Base-by-base conservation (phyloP, 2,329 filamentous ascomycete genomes). In the Aspergillus quadrilineatus region DNA sequence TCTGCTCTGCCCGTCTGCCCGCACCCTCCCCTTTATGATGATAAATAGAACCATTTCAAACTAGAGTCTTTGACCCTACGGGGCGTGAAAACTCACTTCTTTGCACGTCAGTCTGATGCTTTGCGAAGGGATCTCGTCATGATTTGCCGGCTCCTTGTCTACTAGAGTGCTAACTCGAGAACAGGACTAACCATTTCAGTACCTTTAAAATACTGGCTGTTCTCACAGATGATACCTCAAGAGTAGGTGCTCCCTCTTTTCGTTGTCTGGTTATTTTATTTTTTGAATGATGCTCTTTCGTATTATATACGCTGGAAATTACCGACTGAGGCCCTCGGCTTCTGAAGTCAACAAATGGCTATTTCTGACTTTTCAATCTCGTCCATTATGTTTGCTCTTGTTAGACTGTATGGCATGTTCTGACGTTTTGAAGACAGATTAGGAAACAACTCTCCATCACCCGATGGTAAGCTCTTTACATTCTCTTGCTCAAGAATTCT, bases 1-100 rank as follows among this genome's bases (percentile, higher is more conserved):
- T 43, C 44, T 49, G 34, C 28, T 50, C 49, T 44, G 26, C 42
- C 48, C 42, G 22, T 22, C 22, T 22, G 10, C 47, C 51, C 53
- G 28, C 50, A 56, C 44, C 59, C 79, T 76, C 39, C 53, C 63
- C 74, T 53, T 12, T 53, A 73, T 91, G 90, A 93, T 93, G 90
- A 92, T 86, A 91, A 78, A 75, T 75, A 80, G 79, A 87, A 91
- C 89, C 88, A 66, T 68, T 87, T 79, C 77, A 82, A 92, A 92
- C 89, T 95, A 95, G 90, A 95, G 90, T 95, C 90, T 95, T 94
- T 94, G 90, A 95, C 86, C 88, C 64, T 51, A 82, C 56, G 60
- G 85, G 82, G 79, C 83, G 88, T 93, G 89, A 92, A 92, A 93
- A 87, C 85, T 76, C 73, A 63, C 65, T 73, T 82, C 85, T 64